Evolutionary conservation across 2,329 filamentous ascomycete species (phyloP).

Genomic region (Cladosporium cucumerinum): DNA sequence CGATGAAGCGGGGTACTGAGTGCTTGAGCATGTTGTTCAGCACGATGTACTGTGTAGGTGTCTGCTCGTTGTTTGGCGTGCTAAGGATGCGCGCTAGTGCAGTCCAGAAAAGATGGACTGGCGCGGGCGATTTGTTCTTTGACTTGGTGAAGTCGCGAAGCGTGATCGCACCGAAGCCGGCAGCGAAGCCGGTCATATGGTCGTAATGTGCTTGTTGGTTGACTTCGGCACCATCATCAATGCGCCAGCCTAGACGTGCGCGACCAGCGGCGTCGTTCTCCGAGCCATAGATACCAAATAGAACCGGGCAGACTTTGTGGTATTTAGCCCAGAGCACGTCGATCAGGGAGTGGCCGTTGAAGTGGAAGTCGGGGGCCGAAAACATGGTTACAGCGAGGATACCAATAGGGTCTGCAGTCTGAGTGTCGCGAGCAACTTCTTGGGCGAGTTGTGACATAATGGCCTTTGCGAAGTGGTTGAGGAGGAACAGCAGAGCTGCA

Average conservation of each 20-base stretch:
- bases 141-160: constrained; percentile 77
- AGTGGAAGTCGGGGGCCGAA: constrained; percentile 56
- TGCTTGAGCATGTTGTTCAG: constrained; percentile 56
- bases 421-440: constrained; percentile 39
- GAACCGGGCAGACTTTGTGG: constrained; percentile 72
- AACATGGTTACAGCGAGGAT: constrained; percentile 73
- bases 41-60: constrained; percentile 47
- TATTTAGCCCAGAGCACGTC: constrained; percentile 88
- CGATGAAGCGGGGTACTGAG: constrained; percentile 71
- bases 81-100: constrained; percentile 73
- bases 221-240: constrained; percentile 32
- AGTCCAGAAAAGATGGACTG: constrained; percentile 77
- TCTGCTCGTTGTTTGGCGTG: constrained; percentile 56
- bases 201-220: constrained; percentile 64
- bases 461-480: constrained; percentile 73
- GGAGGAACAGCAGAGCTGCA: constrained; percentile 62
- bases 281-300: constrained; percentile 78
- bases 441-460: constrained; percentile 60
- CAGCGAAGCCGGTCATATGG: constrained; percentile 77
- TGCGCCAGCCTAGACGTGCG: constrained; percentile 69
- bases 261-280: constrained; percentile 70
- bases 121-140: constrained; percentile 67
- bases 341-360: constrained; percentile 68
- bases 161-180: constrained; percentile 78
- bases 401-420: constrained; percentile 70